Evolutionary conservation across 768 basidiomycete species (phyloP).

Genomic region (Agrocybe praecox): DNA sequence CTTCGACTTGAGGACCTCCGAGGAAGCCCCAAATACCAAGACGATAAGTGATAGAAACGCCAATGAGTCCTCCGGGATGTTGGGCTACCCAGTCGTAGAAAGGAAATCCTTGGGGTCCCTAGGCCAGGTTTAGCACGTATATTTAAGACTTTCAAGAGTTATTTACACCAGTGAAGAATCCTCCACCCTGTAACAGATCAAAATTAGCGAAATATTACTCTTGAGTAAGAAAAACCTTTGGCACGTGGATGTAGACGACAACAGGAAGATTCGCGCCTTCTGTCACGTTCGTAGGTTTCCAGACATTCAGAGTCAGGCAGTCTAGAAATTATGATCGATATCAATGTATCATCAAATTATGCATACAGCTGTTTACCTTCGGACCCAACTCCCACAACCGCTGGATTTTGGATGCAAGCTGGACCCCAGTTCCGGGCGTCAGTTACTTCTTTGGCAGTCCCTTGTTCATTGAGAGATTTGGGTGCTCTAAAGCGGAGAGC

Average conservation of each 20-base stretch:
- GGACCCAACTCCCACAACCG: conserved; percentile 43
- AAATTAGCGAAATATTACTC: not conserved
- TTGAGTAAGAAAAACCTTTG: not conserved
- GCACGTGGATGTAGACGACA: conserved; percentile 32
- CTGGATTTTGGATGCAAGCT: conserved; percentile 48
- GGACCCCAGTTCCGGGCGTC: conserved; percentile 49
- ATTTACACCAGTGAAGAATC: conserved; percentile 35
- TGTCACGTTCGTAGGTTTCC: conserved; percentile 43
- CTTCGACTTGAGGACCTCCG: conserved; percentile 32
- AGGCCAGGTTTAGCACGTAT: not conserved
- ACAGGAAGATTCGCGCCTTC: conserved; percentile 33
- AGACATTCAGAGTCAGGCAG: conserved; percentile 60
- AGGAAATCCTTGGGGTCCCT: conserved; percentile 49
- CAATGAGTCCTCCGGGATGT: conserved; percentile 35
- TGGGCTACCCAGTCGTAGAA: conserved; percentile 50
- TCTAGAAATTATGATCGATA: conserved; percentile 39
- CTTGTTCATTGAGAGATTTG: conserved; percentile 37
- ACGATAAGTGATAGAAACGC: conserved; percentile 38
- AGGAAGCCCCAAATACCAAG: conserved; percentile 46
- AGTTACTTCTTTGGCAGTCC: conserved; percentile 22
- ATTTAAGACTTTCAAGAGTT: not conserved
- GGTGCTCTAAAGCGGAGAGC: conserved; percentile 45
- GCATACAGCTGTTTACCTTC: conserved; percentile 44
- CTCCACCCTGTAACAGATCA: conserved; percentile 39
- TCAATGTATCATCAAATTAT: not conserved